These are phyloP conservation scores for Kurtzmaniella quercitrusa DNA, from an alignment of 1,139 yeast species.

Conservation along the genomic window DNA sequence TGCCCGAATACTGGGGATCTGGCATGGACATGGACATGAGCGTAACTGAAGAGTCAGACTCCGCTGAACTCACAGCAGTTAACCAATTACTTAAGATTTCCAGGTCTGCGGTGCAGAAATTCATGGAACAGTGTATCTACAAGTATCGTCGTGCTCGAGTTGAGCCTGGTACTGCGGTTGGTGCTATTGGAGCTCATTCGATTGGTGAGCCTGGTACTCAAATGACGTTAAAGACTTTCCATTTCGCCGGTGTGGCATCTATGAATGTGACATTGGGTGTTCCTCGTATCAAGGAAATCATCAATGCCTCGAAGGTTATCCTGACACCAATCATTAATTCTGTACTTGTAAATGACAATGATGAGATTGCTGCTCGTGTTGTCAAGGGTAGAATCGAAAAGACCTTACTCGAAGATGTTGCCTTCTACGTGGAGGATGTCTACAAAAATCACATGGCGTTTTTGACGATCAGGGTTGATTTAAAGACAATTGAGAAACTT, in stretches of 20 bases:
- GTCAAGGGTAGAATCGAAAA: constrained; percentile 97
- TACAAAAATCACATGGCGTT: constrained; percentile 77
- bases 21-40: constrained; percentile 21
- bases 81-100: constrained; percentile 75
- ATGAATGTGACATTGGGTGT: constrained; percentile 99
- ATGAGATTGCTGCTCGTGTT: constrained; percentile 97
- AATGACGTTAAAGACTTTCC: constrained; percentile 98
- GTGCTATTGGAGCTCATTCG: constrained; percentile 98
- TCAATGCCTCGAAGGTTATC: constrained; percentile 91
- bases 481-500: constrained; percentile 78
- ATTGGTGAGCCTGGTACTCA: constrained; percentile 99
- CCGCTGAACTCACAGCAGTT: constrained; percentile 45
- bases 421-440: constrained; percentile 88
- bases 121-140: constrained; percentile 70
- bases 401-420: constrained; percentile 81
- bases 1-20: constrained; percentile 26
- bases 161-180: constrained; percentile 99
- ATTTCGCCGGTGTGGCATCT: constrained; percentile 98
- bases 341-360: constrained; percentile 85
- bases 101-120: constrained; percentile 53
- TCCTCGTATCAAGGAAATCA: constrained; percentile 97
- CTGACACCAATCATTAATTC: constrained; percentile 97
- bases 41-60: constrained; percentile 23
- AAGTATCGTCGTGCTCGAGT: constrained; percentile 90
- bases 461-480: constrained; percentile 77